Evolutionary conservation across 164 flowering plant species (phyloP).

Genomic region (Malania oleifera): DNA sequence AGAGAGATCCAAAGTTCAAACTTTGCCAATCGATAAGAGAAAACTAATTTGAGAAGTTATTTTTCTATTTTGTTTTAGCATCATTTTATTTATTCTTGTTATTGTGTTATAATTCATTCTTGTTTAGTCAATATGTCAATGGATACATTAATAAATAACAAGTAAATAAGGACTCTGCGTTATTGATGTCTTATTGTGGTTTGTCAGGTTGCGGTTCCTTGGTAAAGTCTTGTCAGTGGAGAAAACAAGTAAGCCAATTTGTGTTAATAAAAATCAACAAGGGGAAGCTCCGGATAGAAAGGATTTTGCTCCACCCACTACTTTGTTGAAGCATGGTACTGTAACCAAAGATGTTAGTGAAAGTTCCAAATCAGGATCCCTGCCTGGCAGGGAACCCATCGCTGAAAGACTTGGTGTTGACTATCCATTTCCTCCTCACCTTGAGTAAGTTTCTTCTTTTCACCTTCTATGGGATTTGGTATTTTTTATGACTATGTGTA

Average conservation of each 20-base stretch:
- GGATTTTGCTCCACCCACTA: constrained; percentile 19
- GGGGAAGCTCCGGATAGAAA: constrained; percentile 25
- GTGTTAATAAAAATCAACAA: constrained; percentile 21
- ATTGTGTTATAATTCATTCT: not conserved
- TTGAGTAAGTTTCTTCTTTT: constrained; percentile 57
- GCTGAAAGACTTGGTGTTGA: constrained; percentile 87
- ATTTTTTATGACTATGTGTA: not conserved
- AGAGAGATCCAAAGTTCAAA: too few relatives aligned
- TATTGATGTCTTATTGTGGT: constrained; percentile 9
- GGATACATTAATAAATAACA: not conserved
- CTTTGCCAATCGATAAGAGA: too few relatives aligned
- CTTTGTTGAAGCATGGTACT: constrained; percentile 27
- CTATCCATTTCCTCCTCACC: constrained; percentile 92
- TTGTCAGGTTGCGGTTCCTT: constrained; percentile 73
- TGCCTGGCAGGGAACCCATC: constrained; percentile 55
- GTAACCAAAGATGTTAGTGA: constrained; percentile 18
- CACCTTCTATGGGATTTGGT: not conserved
- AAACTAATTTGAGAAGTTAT: too few relatives aligned
- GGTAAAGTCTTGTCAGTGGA: constrained; percentile 85
- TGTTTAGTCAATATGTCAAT: not conserved
- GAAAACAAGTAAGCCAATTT: constrained; percentile 38
- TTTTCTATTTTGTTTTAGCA: not conserved
- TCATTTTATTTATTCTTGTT: not conserved
- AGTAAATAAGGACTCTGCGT: not conserved
- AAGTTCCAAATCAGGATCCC: constrained; percentile 23